Conservation (phyloP, 805 yeast species). For the Myxozyma udenii region DNA sequence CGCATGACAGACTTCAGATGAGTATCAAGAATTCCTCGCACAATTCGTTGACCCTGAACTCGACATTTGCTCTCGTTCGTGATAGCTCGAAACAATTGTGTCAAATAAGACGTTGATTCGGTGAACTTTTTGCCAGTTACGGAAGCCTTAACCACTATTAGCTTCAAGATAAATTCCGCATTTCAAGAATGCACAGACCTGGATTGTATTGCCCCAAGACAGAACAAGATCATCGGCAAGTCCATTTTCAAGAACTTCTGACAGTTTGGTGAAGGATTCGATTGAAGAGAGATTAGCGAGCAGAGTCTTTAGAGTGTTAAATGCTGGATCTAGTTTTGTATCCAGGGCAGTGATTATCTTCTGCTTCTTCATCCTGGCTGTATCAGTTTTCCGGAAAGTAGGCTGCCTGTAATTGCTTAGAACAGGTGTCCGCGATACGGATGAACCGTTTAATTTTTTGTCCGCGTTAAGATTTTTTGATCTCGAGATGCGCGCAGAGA, state of each 20-base stretch:
- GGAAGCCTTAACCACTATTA: conserved; percentile 12
- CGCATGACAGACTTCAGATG: conserved; percentile 66
- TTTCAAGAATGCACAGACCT: conserved; percentile 4
- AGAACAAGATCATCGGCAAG: conserved; percentile 14
- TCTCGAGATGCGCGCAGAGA: too few species aligned
- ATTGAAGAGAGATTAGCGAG: conserved; percentile 3
- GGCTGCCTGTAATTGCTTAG: too few species aligned
- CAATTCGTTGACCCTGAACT: conserved; percentile 34
- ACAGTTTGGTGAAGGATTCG: background rate
- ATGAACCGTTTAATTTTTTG: too few species aligned
- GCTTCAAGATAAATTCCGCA: background rate
- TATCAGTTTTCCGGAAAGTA: too few species aligned
- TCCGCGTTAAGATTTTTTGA: too few species aligned
- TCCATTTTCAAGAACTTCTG: conserved; percentile 11
- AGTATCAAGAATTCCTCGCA: conserved; percentile 52
- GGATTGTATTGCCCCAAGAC: conserved; percentile 16
- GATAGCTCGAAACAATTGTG: background rate
- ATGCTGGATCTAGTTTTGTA: too few species aligned
- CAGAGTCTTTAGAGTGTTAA: too few species aligned
- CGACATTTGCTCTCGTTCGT: background rate
- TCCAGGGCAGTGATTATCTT: too few species aligned
- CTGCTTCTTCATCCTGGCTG: too few species aligned
- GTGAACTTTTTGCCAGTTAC: conserved; percentile 9
- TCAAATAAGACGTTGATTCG: conserved; percentile 6
- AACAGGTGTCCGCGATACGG: too few species aligned